Evolutionary conservation across 352 stramenopile species (phyloP).

Genomic region (Achlya hypogyna): DNA sequence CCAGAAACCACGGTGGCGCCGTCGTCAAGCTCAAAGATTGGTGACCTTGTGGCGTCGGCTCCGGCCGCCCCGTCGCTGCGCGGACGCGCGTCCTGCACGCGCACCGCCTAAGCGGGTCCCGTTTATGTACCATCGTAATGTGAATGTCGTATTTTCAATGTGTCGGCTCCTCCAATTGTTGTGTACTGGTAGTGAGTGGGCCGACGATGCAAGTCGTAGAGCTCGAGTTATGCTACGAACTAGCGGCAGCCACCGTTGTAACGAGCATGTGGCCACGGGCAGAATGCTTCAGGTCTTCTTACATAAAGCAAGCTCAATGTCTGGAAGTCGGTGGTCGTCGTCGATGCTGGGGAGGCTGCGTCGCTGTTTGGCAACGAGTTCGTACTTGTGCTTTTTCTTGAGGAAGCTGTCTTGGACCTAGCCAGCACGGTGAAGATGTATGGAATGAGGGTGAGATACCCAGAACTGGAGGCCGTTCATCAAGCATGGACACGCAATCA

Average conservation of each 20-base stretch:
- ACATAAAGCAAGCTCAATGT: neutral
- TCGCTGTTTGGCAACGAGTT: neutral
- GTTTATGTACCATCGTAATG: no score
- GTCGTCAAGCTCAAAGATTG: no score
- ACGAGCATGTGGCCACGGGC: neutral
- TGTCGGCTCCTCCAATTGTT: no score
- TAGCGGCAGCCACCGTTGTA: no score
- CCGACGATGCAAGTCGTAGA: no score
- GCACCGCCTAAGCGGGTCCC: no score
- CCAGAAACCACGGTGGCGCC: no score
- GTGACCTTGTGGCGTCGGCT: no score
- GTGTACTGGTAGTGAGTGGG: neutral
- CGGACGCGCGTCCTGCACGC: no score
- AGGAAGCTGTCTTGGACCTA: slow-evolving; percentile 81
- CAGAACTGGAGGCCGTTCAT: slow-evolving; percentile 89
- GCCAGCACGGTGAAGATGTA: neutral
- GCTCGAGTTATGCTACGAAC: no score
- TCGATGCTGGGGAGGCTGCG: neutral
- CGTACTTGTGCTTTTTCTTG: slow-evolving; percentile 43
- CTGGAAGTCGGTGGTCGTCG: neutral
- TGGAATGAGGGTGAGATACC: slow-evolving; percentile 18
- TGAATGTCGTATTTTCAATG: neutral
- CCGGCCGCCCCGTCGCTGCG: no score
- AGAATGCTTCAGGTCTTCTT: neutral
- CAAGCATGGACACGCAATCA: slow-evolving; percentile 81